These are phyloP conservation scores for Onygenales sp. DNA, from an alignment of 2,329 filamentous ascomycete species.

Conservation along the genomic window DNA sequence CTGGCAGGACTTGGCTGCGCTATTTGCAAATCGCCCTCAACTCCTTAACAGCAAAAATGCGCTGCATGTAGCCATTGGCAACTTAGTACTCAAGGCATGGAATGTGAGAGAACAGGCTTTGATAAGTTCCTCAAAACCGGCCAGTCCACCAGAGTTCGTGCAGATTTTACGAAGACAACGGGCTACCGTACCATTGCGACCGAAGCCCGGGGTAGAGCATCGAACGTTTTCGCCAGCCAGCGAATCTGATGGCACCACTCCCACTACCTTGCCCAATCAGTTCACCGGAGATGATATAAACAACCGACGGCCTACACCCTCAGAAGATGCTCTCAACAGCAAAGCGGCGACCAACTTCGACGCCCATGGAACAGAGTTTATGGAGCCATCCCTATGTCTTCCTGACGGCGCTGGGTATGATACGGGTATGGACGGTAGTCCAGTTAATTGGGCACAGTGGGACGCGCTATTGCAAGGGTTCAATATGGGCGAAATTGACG, in stretches of 20 bases:
- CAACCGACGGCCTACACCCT: too few relatives aligned
- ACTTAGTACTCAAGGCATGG: background rate
- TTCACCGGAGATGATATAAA: too few relatives aligned
- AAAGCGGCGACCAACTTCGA: background rate
- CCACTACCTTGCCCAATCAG: too few relatives aligned
- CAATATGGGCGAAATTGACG: background rate
- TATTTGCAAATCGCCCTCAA: constrained; percentile 33
- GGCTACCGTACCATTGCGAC: background rate
- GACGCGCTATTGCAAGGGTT: background rate
- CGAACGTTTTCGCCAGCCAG: background rate
- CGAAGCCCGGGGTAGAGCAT: background rate
- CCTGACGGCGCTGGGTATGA: background rate
- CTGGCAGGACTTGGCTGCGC: constrained; percentile 34
- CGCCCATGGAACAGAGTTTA: background rate
- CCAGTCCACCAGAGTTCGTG: background rate
- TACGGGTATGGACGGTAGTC: background rate
- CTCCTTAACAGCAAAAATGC: constrained; percentile 29
- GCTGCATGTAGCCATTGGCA: constrained; percentile 14
- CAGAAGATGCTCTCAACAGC: background rate
- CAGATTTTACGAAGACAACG: background rate
- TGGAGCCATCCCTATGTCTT: background rate
- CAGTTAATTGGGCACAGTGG: background rate
- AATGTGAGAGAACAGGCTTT: background rate
- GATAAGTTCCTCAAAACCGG: too few relatives aligned
- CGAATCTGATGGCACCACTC: too few relatives aligned